Evolutionary conservation across 345 rosid species (phyloP), one percentile per base, ranked within the genome.

Genomic region (Bretschneidera sinensis): DNA sequence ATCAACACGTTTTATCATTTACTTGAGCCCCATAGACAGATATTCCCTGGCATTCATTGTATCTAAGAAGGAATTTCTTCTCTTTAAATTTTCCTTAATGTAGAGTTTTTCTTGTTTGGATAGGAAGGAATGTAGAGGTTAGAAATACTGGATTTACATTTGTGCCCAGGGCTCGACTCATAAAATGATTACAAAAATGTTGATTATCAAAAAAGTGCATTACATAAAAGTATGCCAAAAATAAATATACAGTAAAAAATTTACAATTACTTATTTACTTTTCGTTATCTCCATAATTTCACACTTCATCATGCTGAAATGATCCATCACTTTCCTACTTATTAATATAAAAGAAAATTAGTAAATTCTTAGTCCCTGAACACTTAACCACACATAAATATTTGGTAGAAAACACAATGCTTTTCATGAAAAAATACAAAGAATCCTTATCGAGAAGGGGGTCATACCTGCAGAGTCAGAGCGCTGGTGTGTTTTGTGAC

Each of bases 401-500:
- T 39, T 39, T 39, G 45, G 10, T 39, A 13, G 45, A 5, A 39
- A 39, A n/a, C 10, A 0, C 22, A 13, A n/a, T 14, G 23, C 22
- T 21, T 39, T 3, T 4, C 4, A 39, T 39, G 45, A 39, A 9
- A 39, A 7, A 5, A 1, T 1, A 4, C 4, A 9, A 39, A 1
- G 15, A 39, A 11, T 14, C 6, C 10, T n/a, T 39, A 39, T 39
- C 15, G 24, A 68, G 67, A 65, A 64, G 52, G 53, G 18, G 23
- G 20, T 17, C 52, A 51, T 81, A 95, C 99, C 99, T 95, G 99
- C 28, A 95, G 84, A 43, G 99, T 95, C 50, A 91, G 71, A 63
- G 99, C 98, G 39, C 99, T 91, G 56, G 98, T 95, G 79, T 95
- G 99, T 67, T 95, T 95, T 0, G 99, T 95, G 79, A 95, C 99